These are phyloP conservation scores for Rhexocercosporidium sp. DNA, from an alignment of 2,329 filamentous ascomycete genomes.

Conservation along the genomic window DNA sequence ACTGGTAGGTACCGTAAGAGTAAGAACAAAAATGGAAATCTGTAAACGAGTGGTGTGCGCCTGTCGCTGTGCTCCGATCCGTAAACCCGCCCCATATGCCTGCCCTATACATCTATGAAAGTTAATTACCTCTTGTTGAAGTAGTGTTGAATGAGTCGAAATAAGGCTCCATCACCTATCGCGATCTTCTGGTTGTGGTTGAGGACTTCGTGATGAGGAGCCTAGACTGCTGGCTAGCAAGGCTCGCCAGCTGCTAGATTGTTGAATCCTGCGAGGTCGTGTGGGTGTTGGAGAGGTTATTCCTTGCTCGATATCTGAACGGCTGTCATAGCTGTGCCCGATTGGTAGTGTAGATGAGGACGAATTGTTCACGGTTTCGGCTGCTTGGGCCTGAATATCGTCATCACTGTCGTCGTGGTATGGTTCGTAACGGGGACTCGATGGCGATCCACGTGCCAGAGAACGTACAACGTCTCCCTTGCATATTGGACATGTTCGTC, in stretches of 20 bases:
- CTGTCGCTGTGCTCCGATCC: conserved; percentile 37
- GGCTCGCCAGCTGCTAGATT: conserved; percentile 33
- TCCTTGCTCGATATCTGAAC: conserved; percentile 38
- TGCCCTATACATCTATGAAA: conserved; percentile 32
- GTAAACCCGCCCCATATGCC: not conserved
- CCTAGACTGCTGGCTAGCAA: conserved; percentile 35
- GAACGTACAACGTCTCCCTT: conserved; percentile 92
- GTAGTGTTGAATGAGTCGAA: not conserved
- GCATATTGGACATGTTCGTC: conserved; percentile 97
- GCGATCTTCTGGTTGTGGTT: conserved; percentile 36
- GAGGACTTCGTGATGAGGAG: conserved; percentile 32
- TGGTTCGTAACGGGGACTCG: conserved; percentile 40
- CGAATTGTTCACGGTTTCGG: conserved; percentile 51
- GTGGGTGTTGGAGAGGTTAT: conserved; percentile 28
- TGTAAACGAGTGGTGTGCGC: conserved; percentile 37
- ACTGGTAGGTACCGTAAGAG: not conserved
- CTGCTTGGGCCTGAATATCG: conserved; percentile 50
- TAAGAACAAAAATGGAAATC: conserved; percentile 13
- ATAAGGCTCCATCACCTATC: conserved; percentile 28
- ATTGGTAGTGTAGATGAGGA: conserved; percentile 49
- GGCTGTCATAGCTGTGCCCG: conserved; percentile 17
- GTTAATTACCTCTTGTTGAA: conserved; percentile 17
- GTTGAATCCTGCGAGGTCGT: conserved; percentile 22
- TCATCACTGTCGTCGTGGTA: conserved; percentile 50
- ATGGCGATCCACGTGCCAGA: conserved; percentile 53